Conservation (phyloP, 345 rosid genomes). For the Populus deltoides region DNA sequence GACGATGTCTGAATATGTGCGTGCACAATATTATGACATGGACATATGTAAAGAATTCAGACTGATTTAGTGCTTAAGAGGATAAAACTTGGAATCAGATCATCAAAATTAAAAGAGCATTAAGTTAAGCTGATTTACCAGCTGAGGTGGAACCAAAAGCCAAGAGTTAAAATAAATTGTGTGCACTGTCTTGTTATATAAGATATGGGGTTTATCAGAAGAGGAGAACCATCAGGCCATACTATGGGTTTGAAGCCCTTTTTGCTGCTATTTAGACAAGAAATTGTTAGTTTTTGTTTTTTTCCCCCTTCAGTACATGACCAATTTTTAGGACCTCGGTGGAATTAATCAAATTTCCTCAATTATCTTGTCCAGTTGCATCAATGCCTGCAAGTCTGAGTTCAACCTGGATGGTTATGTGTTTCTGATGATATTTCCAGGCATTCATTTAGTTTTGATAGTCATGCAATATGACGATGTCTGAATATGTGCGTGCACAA, state of each 20-base stretch:
- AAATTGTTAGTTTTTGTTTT: not conserved
- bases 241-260: not conserved
- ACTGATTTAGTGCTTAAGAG: not conserved
- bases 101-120: not conserved
- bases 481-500: not conserved
- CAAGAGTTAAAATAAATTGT: not conserved
- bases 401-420: not conserved
- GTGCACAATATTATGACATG: not conserved
- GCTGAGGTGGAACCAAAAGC: not conserved
- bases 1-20: not conserved
- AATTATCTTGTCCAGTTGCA: not conserved
- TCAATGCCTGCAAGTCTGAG: not conserved
- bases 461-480: not conserved
- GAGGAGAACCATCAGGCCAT: not conserved
- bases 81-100: not conserved
- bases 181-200: not conserved
- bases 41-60: not conserved
- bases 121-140: not conserved
- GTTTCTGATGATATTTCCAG: not conserved
- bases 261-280: not conserved
- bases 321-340: not conserved
- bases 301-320: not conserved
- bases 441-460: not conserved
- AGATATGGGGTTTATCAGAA: no score
- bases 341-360: not conserved